Base-by-base conservation (phyloP, 2,329 filamentous ascomycete genomes). In the Neonectria faginata region DNA sequence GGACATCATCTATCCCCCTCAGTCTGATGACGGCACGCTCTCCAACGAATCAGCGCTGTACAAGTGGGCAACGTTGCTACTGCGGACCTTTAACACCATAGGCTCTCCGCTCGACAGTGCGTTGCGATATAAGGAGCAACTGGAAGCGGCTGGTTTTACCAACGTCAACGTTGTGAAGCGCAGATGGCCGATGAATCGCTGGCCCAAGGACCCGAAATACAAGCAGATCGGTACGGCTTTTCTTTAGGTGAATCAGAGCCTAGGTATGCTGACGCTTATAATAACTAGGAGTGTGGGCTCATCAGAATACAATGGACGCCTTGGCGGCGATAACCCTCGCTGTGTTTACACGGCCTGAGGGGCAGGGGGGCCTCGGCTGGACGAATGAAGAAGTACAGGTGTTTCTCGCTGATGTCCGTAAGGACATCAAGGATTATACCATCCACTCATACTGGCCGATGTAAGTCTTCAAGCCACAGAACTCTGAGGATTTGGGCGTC, bases 211-310 rank as follows among this genome's bases (percentile, higher is more conserved):
- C 25, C 44, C 47, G 18, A 62, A 55, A 10, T 53, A 67, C 25
- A 70, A 70, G 4, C 64, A 69, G 22, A 69, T 69, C 6, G 67
- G 67, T 65, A 45, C 48, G 62, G 8, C n/a, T 41, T 47, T 11
- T 56, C 9, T 3, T 41, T 54, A 4, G 36, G 25, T n/a, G 14
- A 22, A 16, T 10, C n/a, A 2, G 4, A 41, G 22, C 10, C 9
- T 2, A 16, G 5, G 4, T 5, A 5, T 3, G 10, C 25, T 52
- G 9, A 44, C 22, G 39, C 60, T 44, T 2, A 55, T 50, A 8
- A n/a, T 20, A 14, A 48, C 29, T 14, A 64, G 62, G 62, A 39
- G n/a, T 25, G 3, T 61, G 62, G 62, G 39, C 62, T 11, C 27
- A 61, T 33, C 51, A 56, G 22, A 64, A 64, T 9, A 44, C 52